Evolutionary conservation across 2,329 filamentous ascomycete genomes (phyloP), one percentile per base, ranked within the genome.

Genomic region (Phoma sp.): DNA sequence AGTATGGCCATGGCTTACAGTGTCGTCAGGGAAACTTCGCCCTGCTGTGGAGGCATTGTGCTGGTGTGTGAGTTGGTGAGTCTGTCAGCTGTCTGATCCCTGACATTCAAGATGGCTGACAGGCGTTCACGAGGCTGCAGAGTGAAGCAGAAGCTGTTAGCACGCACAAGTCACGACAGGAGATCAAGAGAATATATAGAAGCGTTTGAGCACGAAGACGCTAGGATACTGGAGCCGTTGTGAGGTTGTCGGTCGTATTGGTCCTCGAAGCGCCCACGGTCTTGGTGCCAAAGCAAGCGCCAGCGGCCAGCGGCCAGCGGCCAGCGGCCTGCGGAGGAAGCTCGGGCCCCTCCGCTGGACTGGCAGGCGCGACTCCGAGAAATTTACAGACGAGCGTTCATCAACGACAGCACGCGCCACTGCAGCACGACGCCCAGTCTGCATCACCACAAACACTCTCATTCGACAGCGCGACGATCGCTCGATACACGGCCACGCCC

Each of bases 21-120:
- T 10, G 80, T 82, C 50, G 77, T 69, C 37, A 82, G 65, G 22
- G 78, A 74, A 48, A 76, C 76, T 57, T 82, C 80, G 46, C 79
- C 80, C 55, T 76, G 78, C 57, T 74, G 73, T 39, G 77, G 78
- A 64, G 80, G 80, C 80, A 82, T 82, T 21, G 32, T 71, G 67
- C 62, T 44, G 51, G 39, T 55, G 57, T 48, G 24, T 35, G 43
- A 39, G 17, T 17, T 32, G 32, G 39, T 33, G 19, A 33, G 33
- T 49, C 12, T 45, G 38, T 55, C 44, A 61, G 64, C 54, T 46
- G 22, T 51, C 33, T 41, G 57, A 51, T 52, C 21, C 45, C 41
- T 48, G 56, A 37, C 41, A 41, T 52, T 50, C 51, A 51, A 50
- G 35, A 29, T 41, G 43, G 46, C 31, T 45, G 39, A 6, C 4